Evolutionary conservation across 169 alveolate genomes (phyloP).

Genomic region (Cryptosporidium ubiquitum): DNA sequence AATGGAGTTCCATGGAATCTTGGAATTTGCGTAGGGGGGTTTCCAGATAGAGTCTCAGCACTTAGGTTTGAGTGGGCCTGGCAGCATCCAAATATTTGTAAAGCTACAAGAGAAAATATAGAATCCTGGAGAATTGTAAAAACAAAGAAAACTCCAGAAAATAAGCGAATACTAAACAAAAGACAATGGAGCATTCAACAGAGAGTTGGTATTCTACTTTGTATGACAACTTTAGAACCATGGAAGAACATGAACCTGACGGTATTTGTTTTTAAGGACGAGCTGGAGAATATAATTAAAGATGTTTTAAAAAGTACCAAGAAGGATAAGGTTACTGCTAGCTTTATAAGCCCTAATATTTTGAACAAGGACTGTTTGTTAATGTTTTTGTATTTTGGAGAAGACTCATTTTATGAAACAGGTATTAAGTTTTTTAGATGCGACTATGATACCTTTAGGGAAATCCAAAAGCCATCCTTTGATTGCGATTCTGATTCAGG

Average conservation of each 20-base stretch:
- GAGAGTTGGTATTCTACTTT: conserved; percentile 39
- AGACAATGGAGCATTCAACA: conserved; percentile 73
- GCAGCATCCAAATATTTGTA: conserved; percentile 81
- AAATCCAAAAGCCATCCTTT: neutral
- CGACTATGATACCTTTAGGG: conserved; percentile 23
- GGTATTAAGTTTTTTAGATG: conserved; percentile 37
- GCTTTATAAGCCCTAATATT: neutral
- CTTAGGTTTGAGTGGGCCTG: conserved; percentile 85
- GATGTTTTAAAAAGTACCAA: neutral
- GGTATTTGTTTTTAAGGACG: conserved; percentile 24
- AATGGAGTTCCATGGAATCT: conserved; percentile 84
- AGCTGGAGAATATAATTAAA: conserved; percentile 5
- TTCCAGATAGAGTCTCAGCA: conserved; percentile 83
- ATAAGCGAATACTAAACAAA: neutral
- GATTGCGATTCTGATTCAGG: conserved; percentile 12
- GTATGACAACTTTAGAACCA: conserved; percentile 58
- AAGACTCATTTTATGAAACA: neutral
- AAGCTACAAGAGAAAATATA: conserved; percentile 34
- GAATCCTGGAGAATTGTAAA: conserved; percentile 43
- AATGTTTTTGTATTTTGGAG: conserved; percentile 32
- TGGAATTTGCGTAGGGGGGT: conserved; percentile 81
- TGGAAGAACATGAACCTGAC: conserved; percentile 57
- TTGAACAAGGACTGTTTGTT: neutral
- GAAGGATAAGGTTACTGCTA: neutral
- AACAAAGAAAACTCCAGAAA: neutral